Evolutionary conservation across 306 rosid species (phyloP).

Genomic region (Medicago arabica): DNA sequence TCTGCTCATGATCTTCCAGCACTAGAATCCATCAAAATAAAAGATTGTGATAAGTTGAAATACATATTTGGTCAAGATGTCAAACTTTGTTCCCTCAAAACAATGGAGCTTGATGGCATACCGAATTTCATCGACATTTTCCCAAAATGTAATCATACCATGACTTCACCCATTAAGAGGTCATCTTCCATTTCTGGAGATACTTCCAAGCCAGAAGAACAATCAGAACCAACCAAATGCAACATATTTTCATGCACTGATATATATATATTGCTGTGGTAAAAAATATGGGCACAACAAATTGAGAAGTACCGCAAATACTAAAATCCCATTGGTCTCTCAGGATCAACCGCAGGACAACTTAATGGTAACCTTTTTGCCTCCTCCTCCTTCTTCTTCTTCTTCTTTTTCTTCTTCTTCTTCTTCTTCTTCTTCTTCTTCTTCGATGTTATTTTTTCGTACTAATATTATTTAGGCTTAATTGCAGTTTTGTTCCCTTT

Average conservation of each 20-base stretch:
- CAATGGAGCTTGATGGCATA: too few relatives aligned
- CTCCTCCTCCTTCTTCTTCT: too few relatives aligned
- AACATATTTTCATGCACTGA: background rate
- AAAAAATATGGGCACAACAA: background rate
- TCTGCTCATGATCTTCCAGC: background rate
- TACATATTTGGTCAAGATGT: conserved; percentile 13
- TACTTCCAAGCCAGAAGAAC: background rate
- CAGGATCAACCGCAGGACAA: background rate
- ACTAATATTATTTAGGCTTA: too few relatives aligned
- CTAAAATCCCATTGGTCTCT: too few relatives aligned
- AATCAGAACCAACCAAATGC: background rate
- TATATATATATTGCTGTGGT: background rate
- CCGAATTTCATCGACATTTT: too few relatives aligned
- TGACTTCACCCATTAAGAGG: too few relatives aligned
- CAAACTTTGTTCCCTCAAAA: too few relatives aligned
- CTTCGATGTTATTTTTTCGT: background rate
- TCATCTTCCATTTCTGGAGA: too few relatives aligned
- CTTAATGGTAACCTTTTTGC: background rate
- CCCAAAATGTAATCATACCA: too few relatives aligned
- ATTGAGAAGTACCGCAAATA: background rate
- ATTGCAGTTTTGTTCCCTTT: too few relatives aligned
- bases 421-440: too few relatives aligned
- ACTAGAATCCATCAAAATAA: background rate
- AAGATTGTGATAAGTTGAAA: background rate
- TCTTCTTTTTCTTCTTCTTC: too few relatives aligned